These are phyloP conservation scores for Cryomyces antarcticus DNA, from an alignment of 495 filamentous ascomycete genomes.

Conservation along the genomic window DNA sequence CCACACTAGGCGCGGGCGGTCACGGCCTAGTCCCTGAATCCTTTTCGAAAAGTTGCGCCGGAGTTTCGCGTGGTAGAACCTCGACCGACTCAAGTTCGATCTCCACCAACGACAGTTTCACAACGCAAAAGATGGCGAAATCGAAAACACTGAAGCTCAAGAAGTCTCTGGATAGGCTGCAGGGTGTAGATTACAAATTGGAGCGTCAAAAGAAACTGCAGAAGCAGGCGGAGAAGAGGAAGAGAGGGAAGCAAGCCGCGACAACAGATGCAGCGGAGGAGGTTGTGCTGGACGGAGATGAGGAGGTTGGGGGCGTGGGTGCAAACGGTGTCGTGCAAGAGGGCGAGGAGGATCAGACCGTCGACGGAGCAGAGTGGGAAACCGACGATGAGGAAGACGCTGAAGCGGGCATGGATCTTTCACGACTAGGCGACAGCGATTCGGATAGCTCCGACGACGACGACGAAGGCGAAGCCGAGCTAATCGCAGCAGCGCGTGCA, in stretches of 20 bases:
- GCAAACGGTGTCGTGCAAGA: conserved; percentile 10
- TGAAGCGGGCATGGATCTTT: conserved; percentile 4
- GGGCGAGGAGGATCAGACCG: conserved; percentile 7
- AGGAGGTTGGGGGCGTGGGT: conserved; percentile 11
- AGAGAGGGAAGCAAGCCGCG: conserved; percentile 6
- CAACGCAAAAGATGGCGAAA: no score
- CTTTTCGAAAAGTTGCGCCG: no score
- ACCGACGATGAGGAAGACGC: conserved; percentile 5
- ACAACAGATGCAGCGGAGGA: conserved; percentile 2
- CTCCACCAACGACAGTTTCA: neutral
- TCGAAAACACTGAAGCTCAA: no score
- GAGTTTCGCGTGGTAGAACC: no score
- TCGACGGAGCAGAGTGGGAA: conserved; percentile 1
- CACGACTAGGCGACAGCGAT: conserved; percentile 12
- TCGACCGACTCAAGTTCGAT: neutral
- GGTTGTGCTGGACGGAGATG: conserved; percentile 14
- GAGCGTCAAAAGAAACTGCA: conserved; percentile 42
- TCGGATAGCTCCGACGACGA: conserved; percentile 1
- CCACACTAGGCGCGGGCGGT: no score
- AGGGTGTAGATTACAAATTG: conserved; percentile 45
- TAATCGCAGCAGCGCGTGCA: neutral
- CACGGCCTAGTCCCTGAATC: no score
- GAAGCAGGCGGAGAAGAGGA: conserved; percentile 20
- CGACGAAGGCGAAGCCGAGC: conserved; percentile 19
- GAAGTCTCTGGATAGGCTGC: conserved; percentile 17